Conservation (phyloP, 805 yeast genomes). For the Candida coquimbonensis region DNA sequence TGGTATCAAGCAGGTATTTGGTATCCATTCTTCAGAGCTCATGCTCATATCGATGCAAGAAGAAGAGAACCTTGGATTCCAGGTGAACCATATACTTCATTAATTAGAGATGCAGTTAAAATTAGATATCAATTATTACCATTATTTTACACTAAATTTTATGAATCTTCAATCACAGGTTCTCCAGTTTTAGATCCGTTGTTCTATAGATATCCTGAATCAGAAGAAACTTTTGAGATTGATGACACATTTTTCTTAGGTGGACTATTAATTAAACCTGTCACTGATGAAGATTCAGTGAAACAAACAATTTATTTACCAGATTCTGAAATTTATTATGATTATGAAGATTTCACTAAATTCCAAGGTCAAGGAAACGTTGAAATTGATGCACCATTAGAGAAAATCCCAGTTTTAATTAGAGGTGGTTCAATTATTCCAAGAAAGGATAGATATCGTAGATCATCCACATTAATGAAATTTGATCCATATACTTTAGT, state of each 20-base stretch:
- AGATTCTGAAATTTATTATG: constrained; percentile 50
- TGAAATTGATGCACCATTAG: constrained; percentile 38
- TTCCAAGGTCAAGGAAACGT: constrained; percentile 34
- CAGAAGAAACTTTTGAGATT: constrained; percentile 42
- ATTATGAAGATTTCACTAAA: constrained; percentile 33
- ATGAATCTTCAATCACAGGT: constrained; percentile 53
- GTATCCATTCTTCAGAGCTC: constrained; percentile 95
- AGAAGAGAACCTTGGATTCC: constrained; percentile 91
- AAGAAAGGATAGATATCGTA: constrained; percentile 65
- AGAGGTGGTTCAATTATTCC: constrained; percentile 76
- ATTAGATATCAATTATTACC: constrained; percentile 77
- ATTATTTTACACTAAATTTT: constrained; percentile 70
- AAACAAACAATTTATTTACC: constrained; percentile 30
- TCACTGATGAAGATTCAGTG: constrained; percentile 46
- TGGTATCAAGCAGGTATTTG: constrained; percentile 97
- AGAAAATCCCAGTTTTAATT: constrained; percentile 61
- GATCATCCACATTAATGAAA: constrained; percentile 70
- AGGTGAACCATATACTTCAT: constrained; percentile 62
- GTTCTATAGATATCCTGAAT: constrained; percentile 48
- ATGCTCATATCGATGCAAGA: constrained; percentile 90
- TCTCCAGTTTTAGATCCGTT: constrained; percentile 67
- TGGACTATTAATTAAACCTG: constrained; percentile 76
- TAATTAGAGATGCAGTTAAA: constrained; percentile 62
- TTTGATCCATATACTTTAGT: constrained; percentile 77
- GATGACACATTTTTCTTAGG: constrained; percentile 87